Base-by-base conservation (phyloP, 768 basidiomycete genomes). In the Calocera viscosa region DNA sequence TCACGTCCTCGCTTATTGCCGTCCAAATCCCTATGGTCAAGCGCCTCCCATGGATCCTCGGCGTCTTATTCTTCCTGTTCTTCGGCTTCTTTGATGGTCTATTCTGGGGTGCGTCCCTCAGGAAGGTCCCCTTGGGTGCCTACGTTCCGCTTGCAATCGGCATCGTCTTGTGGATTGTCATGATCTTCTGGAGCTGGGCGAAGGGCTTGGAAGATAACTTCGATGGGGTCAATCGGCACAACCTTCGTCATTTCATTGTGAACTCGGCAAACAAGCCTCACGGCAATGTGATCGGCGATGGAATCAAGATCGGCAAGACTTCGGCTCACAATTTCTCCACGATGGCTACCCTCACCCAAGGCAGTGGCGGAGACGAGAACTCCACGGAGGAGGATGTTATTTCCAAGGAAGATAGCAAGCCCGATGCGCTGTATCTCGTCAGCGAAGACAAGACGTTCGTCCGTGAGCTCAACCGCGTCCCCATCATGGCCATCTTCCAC, bases 11-110 rank as follows among this genome's bases (percentile, higher is more conserved):
- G 5, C 74, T 88, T 64, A 74, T 89, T 24, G 75, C 83, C 0
- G 72, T 86, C 17, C 85, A 86, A 49, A 86, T 86, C 70, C 76
- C 73, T 28, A 84, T 79, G 65, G 80, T 86, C 67, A 88, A 87
- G 69, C 72, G 77, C 24, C 75, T 78, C 66, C 80, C 82, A 2
- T 69, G 79, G 64, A 39, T 80, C 2, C 60, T 85, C 16, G 77
- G 78, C 0, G 8, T 84, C 2, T 73, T 69, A 1, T 87, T 81
- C 71, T 81, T 86, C 69, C 0, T 83, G 12, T 71, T 80, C 24
- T 87, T 82, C 63, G 86, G 85, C 11, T 88, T 88, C 77, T 76
- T 88, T 64, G 86, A 88, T 73, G 85, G 84, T 69, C 75, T 86
- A 17, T 88, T 88, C 76, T 87, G 84, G 83, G 86, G 85, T 28